Evolutionary conservation across 495 filamentous ascomycete species (phyloP).

Genomic region (Stereocaulon alpinum): DNA sequence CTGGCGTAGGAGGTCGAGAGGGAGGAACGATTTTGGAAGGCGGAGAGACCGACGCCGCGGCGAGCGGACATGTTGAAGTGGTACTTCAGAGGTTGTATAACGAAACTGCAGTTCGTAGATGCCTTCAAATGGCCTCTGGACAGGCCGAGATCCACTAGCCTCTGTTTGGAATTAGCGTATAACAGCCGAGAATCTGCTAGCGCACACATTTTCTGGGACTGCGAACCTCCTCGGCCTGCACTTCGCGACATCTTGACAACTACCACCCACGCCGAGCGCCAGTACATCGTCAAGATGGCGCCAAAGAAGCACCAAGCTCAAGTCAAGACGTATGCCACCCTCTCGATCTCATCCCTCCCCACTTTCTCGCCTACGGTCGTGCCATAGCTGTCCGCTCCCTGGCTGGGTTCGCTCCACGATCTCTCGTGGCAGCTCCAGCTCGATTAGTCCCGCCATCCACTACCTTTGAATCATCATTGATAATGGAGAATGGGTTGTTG

Average conservation of each 20-base stretch:
- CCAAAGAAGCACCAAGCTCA: conserved; percentile 26
- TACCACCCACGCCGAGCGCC: conserved; percentile 3
- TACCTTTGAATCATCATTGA: conserved; percentile 27
- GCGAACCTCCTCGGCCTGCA: not conserved
- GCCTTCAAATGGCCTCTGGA: not conserved
- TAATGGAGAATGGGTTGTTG: conserved; percentile 62
- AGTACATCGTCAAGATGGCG: conserved; percentile 40
- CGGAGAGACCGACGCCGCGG: conserved; percentile 76
- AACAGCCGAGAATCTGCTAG: conserved; percentile 6
- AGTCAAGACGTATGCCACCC: conserved; percentile 22
- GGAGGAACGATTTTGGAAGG: conserved; percentile 75
- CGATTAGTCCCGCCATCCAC: conserved; percentile 60
- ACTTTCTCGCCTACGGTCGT: conserved; percentile 6
- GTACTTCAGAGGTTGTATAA: too few species aligned
- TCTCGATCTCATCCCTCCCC: not conserved
- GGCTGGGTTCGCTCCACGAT: conserved; percentile 8
- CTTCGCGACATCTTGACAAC: conserved; percentile 10
- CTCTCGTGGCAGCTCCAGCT: conserved; percentile 47
- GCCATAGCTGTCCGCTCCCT: conserved; percentile 13
- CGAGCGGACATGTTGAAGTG: conserved; percentile 34
- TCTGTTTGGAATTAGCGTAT: not conserved
- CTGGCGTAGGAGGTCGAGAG: conserved; percentile 74
- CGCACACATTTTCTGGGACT: conserved; percentile 1
- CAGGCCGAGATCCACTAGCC: not conserved
- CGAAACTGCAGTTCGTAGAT: not conserved